Evolutionary conservation across 306 rosid genomes (phyloP).

Genomic region (Castanea mollissima): DNA sequence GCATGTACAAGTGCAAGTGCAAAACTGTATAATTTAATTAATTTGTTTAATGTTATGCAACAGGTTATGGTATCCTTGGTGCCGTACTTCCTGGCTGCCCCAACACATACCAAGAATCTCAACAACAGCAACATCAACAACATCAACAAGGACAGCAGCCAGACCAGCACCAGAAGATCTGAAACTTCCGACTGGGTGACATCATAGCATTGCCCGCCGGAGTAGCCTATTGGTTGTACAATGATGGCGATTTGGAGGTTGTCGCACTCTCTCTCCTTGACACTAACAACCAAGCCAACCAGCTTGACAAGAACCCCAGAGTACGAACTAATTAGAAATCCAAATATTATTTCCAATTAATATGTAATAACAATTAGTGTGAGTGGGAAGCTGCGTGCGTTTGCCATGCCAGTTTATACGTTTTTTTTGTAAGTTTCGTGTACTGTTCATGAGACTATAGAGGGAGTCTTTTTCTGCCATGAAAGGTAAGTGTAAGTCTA

Average conservation of each 20-base stretch:
- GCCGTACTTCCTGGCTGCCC: constrained; percentile 46
- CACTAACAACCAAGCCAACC: constrained; percentile 41
- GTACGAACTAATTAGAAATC: constrained; percentile 19
- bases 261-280: constrained; percentile 44
- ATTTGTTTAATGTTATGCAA: neutral
- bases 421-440: neutral
- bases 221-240: constrained; percentile 36
- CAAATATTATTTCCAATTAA: neutral
- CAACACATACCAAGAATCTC: constrained; percentile 38
- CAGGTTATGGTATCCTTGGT: constrained; percentile 42
- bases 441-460: no score
- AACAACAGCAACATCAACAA: no score
- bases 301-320: constrained; percentile 62
- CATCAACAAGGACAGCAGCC: neutral
- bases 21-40: neutral
- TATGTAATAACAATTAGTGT: neutral
- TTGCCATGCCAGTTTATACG: no score
- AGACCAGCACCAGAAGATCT: constrained; percentile 44
- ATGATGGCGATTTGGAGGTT: constrained; percentile 31
- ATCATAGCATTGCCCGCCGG: constrained; percentile 47
- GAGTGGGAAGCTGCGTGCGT: neutral
- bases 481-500: no score
- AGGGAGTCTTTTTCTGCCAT: no score
- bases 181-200: constrained; percentile 33
- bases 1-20: no score